Percentiles rank a stretch among this genome's conserved stretches.
These are phyloP conservation scores for Vigna mungo DNA, from an alignment of 306 rosid species.

Conservation along the genomic window DNA sequence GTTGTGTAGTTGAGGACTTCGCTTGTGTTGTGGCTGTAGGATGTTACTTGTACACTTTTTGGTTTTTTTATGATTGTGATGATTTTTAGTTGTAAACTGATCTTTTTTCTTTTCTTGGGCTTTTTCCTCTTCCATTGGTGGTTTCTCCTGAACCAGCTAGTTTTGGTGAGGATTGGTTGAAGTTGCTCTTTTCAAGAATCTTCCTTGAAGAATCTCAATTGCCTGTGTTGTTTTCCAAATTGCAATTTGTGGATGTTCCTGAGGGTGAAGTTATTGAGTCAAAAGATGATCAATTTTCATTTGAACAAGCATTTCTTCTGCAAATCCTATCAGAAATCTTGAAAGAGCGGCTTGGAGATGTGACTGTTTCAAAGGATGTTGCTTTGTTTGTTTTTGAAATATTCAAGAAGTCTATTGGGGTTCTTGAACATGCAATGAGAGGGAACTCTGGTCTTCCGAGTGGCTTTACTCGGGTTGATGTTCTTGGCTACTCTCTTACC, in stretches of 20 bases:
- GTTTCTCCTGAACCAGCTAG: constrained; percentile 55
- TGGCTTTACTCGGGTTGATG: constrained; percentile 56
- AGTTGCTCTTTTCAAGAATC: constrained; percentile 71
- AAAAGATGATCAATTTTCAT: constrained; percentile 38
- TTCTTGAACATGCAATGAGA: constrained; percentile 44
- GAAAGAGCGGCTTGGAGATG: constrained; percentile 59
- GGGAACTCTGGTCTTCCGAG: constrained; percentile 70
- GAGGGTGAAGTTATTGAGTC: constrained; percentile 34
- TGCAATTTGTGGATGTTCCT: constrained; percentile 35
- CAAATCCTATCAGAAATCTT: constrained; percentile 55
- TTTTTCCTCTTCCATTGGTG: constrained; percentile 18
- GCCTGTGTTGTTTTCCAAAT: constrained; percentile 52
- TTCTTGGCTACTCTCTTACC: constrained; percentile 75
- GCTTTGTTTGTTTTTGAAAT: constrained; percentile 57
- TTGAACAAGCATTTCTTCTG: constrained; percentile 63
- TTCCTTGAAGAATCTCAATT: constrained; percentile 66
- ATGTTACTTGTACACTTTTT: constrained; percentile 10
- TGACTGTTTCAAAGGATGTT: constrained; percentile 51
- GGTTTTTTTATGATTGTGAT: constrained; percentile 14
- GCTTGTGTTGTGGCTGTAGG: background rate
- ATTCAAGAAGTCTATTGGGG: constrained; percentile 61
- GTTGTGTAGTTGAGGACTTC: background rate
- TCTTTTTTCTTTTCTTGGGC: background rate
- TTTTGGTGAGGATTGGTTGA: constrained; percentile 76
- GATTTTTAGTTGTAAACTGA: constrained; percentile 6